Evolutionary conservation across 352 stramenopile species (phyloP).

Genomic region (Hyaloperonospora brassicae): DNA sequence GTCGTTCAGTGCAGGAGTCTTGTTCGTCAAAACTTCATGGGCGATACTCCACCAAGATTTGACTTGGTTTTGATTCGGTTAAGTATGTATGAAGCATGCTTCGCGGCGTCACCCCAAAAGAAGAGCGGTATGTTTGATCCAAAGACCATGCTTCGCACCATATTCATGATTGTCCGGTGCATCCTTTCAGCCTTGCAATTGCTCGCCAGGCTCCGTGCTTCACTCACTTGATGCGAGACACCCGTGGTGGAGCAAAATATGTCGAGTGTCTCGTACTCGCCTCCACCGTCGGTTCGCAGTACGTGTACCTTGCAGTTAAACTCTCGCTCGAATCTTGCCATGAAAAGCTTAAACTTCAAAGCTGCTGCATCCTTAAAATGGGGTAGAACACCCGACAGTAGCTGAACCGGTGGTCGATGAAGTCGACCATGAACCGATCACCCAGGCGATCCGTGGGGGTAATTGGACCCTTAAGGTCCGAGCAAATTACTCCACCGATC

Average conservation of each 20-base stretch:
- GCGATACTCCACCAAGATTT: too few relatives aligned
- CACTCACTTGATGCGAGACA: not conserved
- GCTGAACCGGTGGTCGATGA: too few relatives aligned
- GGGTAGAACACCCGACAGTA: not conserved
- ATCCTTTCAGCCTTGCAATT: conserved; percentile 1
- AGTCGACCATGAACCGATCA: not conserved
- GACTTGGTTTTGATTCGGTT: too few relatives aligned
- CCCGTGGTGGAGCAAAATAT: not conserved
- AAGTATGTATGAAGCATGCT: too few relatives aligned
- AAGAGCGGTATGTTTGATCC: too few relatives aligned
- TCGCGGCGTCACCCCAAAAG: too few relatives aligned
- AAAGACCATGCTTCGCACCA: conserved; percentile 5
- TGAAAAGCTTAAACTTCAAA: not conserved
- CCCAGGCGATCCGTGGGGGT: not conserved
- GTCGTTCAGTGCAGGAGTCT: too few relatives aligned
- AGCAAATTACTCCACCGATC: not conserved
- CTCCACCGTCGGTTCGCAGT: not conserved
- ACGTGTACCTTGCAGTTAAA: not conserved
- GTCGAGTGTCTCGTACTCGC: not conserved
- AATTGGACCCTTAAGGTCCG: not conserved
- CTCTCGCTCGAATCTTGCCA: not conserved
- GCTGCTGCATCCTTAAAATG: not conserved
- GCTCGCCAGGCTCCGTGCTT: not conserved
- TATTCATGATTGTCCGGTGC: conserved; percentile 5
- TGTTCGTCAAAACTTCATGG: too few relatives aligned